These are phyloP conservation scores for Polyplosphaeria fusca DNA, from an alignment of 495 filamentous ascomycete genomes.

Conservation along the genomic window DNA sequence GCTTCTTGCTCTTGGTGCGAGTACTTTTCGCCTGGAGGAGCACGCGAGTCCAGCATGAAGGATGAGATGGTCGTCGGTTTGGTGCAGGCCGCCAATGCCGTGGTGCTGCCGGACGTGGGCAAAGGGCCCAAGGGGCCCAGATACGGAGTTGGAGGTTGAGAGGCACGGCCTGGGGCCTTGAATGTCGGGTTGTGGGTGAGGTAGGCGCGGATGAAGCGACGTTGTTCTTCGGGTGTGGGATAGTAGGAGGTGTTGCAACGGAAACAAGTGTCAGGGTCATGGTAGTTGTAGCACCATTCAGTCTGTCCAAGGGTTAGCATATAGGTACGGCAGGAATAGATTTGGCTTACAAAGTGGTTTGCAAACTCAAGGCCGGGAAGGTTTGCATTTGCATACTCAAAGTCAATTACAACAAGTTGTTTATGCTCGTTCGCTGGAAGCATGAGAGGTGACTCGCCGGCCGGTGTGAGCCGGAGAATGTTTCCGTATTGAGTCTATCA, in stretches of 20 bases:
- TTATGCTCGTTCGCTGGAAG: conserved; percentile 89
- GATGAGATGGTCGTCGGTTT: conserved; percentile 46
- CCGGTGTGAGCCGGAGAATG: conserved; percentile 82
- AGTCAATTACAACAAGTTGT: conserved; percentile 95
- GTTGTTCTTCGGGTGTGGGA: conserved; percentile 77
- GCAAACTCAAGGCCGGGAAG: conserved; percentile 86
- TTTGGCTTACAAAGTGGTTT: conserved; percentile 77
- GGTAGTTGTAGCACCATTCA: conserved; percentile 99
- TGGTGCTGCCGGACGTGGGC: conserved; percentile 31
- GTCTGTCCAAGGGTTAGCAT: conserved; percentile 42
- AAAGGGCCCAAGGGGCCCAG: conserved; percentile 24
- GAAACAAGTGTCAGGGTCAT: conserved; percentile 62
- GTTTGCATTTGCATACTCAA: conserved; percentile 95
- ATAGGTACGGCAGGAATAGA: background rate
- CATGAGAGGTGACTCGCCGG: conserved; percentile 80
- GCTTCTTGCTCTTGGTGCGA: conserved; percentile 49
- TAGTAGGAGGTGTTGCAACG: conserved; percentile 65
- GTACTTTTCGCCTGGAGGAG: conserved; percentile 47
- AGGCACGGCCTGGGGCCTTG: conserved; percentile 39
- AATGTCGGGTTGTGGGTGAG: conserved; percentile 63
- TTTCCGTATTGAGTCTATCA: conserved; percentile 94
- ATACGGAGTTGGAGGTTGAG: conserved; percentile 50
- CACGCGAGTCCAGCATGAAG: conserved; percentile 69
- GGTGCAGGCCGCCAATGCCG: conserved; percentile 28
- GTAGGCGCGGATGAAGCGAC: conserved; percentile 80